Base-by-base conservation (phyloP, 169 alveolate genomes). In the Ichthyophthirius multifiliis region DNA sequence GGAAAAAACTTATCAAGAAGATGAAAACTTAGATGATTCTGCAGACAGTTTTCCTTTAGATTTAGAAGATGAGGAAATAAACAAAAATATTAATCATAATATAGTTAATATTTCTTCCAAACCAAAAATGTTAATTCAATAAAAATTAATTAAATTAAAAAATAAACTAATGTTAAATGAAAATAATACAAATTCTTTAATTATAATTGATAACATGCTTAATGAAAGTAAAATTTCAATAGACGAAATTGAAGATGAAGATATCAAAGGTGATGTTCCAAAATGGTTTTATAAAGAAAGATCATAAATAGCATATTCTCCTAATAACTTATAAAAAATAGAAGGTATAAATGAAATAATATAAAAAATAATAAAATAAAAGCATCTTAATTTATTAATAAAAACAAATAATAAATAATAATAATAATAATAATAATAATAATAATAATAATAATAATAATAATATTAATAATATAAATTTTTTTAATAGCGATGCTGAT, bases 11-110 rank as follows among this genome's bases (percentile, higher is more conserved):
- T 34, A 27, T 1, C 31, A 55, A 20, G 71, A 39, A 18, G 71
- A 55, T 3, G 71, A 55, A 55, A 55, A 55, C 31, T 55, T 55
- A 55, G 39, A 27, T 18, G 71, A 55, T 23, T 55, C 71, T 55
- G 71, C 71, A 10, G 71, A 55, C 16, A 55, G 71, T 55, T 55
- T 55, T 27, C 71, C 71, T 20, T 34, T 55, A 5, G 71, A 55
- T 27, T 27, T 55, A 39, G 71, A 55, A 27, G 71, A 55, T 55
- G 71, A 55, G 31, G 71, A 55, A 15, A 55, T 27, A 27, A 16
- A 20, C 13, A 16, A 15, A 20, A 55, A 55, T 13, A 55, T 27
- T 55, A 55, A 55, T 10, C 15, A 27, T 27, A 55, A 55, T 10
- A 20, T 27, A 23, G 31, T 55, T 10, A 55, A 55, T n/a, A 39